Conservation (phyloP, 306 rosid species). For the Albizia julibrissin region DNA sequence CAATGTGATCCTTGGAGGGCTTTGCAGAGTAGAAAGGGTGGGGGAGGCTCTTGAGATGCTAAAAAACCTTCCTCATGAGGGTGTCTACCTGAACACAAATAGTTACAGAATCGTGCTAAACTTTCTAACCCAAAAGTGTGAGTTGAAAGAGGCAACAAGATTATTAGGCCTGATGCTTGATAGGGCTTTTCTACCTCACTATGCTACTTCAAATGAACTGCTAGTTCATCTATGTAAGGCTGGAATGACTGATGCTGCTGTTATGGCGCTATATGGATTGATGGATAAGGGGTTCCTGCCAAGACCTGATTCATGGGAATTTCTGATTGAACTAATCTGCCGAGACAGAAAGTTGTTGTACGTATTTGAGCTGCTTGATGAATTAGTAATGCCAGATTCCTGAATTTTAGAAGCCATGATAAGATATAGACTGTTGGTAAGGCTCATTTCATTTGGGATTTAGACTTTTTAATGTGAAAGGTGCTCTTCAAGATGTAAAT, state of each 20-base stretch:
- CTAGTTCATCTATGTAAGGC: conserved; percentile 68
- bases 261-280: conserved; percentile 54
- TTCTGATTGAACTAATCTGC: conserved; percentile 62
- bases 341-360: conserved; percentile 64
- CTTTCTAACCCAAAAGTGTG: conserved; percentile 56
- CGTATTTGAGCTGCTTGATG: conserved; percentile 74
- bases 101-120: conserved; percentile 88
- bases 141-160: conserved; percentile 56
- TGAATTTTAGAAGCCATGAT: conserved; percentile 12
- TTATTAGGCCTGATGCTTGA: conserved; percentile 64
- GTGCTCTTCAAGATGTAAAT: neutral
- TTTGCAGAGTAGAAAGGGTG: conserved; percentile 64
- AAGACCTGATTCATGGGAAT: conserved; percentile 64
- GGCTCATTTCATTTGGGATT: neutral
- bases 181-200: conserved; percentile 82
- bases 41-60: conserved; percentile 78
- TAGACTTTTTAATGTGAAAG: neutral
- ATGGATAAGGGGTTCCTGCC: conserved; percentile 78
- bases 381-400: conserved; percentile 41
- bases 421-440: neutral
- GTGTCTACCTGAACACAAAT: conserved; percentile 73
- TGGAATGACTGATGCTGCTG: conserved; percentile 72
- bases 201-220: conserved; percentile 79
- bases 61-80: conserved; percentile 69
- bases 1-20: conserved; percentile 78